Percentiles rank a stretch among this genome's conserved stretches.
These are phyloP conservation scores for Nemania sp. DNA, from an alignment of 2,329 filamentous ascomycete species.

Conservation along the genomic window DNA sequence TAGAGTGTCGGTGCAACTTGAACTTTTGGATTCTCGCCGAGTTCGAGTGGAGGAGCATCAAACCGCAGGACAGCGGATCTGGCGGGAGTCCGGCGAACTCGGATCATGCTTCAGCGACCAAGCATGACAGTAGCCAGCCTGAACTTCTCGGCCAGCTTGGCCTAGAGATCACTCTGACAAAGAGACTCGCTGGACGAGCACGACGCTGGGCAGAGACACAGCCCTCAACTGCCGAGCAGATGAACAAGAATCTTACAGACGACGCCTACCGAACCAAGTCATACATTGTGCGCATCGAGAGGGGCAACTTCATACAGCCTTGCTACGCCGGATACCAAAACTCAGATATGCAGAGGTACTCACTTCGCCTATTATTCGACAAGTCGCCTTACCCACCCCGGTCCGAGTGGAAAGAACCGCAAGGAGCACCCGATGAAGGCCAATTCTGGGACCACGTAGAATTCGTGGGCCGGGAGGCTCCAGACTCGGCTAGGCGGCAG, in stretches of 20 bases:
- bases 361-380: slow-evolving; percentile 46
- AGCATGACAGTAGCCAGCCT: slow-evolving; percentile 19
- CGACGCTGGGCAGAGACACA: slow-evolving; percentile 24
- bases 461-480: slow-evolving; percentile 42
- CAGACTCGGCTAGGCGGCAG: slow-evolving; percentile 35
- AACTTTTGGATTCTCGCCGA: slow-evolving; percentile 43
- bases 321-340: slow-evolving; percentile 27
- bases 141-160: slow-evolving; percentile 36
- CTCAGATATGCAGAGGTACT: slow-evolving; percentile 33
- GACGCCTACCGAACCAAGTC: slow-evolving; percentile 43
- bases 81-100: neutral
- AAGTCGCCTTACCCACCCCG: slow-evolving; percentile 48
- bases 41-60: slow-evolving; percentile 42
- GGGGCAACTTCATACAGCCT: slow-evolving; percentile 46
- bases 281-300: slow-evolving; percentile 45
- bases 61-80: slow-evolving; percentile 13
- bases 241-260: slow-evolving; percentile 41
- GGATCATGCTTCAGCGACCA: neutral
- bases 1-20: slow-evolving; percentile 43
- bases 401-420: slow-evolving; percentile 43
- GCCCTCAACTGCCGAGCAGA: slow-evolving; percentile 27
- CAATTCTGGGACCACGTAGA: slow-evolving; percentile 43
- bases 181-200: slow-evolving; percentile 33
- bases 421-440: slow-evolving; percentile 39
- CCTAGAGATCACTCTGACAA: slow-evolving; percentile 44